Conservation (phyloP, 306 rosid species). For the Fragaria ananassa region DNA sequence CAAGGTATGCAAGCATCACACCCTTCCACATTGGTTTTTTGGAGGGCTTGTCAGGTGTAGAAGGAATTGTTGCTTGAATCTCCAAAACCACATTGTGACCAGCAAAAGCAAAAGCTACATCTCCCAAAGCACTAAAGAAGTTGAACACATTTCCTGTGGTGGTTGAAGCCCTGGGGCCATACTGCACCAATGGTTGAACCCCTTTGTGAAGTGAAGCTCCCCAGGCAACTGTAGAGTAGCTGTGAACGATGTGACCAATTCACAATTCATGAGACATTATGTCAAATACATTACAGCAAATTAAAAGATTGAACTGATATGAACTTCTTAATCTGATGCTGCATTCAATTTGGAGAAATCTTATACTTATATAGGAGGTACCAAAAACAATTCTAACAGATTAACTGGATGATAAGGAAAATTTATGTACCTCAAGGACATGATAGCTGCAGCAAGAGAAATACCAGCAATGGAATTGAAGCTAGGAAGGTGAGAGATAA, state of each 20-base stretch:
- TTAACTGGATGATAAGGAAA: neutral
- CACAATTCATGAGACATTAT: neutral
- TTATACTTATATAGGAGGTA: neutral
- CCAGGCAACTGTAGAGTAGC: conserved; percentile 48
- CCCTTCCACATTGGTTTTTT: conserved; percentile 48
- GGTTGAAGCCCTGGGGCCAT: conserved; percentile 28
- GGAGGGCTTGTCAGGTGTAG: too few species aligned
- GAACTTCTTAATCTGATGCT: neutral
- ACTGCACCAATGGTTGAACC: conserved; percentile 21
- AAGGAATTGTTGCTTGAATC: conserved; percentile 48
- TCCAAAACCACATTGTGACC: conserved; percentile 44
- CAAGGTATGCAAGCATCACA: conserved; percentile 23
- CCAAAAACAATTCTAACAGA: neutral
- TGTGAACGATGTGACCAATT: conserved; percentile 4
- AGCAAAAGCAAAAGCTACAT: conserved; percentile 44
- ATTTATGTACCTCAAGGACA: conserved; percentile 36
- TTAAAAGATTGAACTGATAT: neutral
- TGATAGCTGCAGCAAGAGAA: conserved; percentile 40
- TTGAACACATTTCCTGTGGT: conserved; percentile 24
- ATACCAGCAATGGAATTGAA: conserved; percentile 40
- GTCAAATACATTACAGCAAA: neutral
- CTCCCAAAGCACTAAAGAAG: conserved; percentile 39
- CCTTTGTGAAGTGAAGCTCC: conserved; percentile 36
- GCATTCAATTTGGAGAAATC: neutral
- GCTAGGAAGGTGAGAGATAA: conserved; percentile 41